Evolutionary conservation across 495 filamentous ascomycete species (phyloP).

Genomic region (Trichoderma reesei): DNA sequence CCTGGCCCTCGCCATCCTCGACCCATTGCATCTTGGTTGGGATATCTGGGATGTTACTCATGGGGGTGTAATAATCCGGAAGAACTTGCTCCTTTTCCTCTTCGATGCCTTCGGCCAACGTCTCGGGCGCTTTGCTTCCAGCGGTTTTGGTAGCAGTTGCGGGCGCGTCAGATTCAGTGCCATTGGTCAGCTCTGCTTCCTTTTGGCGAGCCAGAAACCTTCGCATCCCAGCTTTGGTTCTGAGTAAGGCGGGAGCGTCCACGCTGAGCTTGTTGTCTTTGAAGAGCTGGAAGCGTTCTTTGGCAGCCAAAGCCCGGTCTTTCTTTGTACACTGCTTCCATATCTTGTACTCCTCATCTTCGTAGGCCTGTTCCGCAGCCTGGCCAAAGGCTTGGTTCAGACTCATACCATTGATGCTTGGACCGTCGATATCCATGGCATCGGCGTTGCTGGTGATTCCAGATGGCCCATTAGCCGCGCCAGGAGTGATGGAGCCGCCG

Average conservation of each 20-base stretch:
- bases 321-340: constrained; percentile 99
- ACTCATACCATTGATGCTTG: constrained; percentile 51
- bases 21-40: constrained; percentile 67
- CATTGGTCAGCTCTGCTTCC: constrained; percentile 40
- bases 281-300: constrained; percentile 72
- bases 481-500: constrained; percentile 65
- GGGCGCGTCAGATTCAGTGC: constrained; percentile 36
- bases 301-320: constrained; percentile 78
- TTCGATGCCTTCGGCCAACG: constrained; percentile 85
- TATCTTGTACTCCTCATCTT: constrained; percentile 88
- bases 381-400: constrained; percentile 42
- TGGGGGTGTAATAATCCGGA: constrained; percentile 88
- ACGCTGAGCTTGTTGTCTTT: constrained; percentile 71
- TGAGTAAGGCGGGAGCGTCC: constrained; percentile 77
- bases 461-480: constrained; percentile 57
- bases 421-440: constrained; percentile 70
- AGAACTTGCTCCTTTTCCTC: constrained; percentile 68
- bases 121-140: constrained; percentile 44
- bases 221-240: constrained; percentile 57
- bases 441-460: constrained; percentile 63
- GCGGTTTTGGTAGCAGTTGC: constrained; percentile 30
- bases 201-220: constrained; percentile 69
- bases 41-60: constrained; percentile 79
- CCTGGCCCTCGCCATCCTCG: constrained; percentile 75
- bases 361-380: constrained; percentile 42